These are phyloP conservation scores for Euphorbia pulcherrima DNA, from an alignment of 345 rosid species.

Conservation along the genomic window DNA sequence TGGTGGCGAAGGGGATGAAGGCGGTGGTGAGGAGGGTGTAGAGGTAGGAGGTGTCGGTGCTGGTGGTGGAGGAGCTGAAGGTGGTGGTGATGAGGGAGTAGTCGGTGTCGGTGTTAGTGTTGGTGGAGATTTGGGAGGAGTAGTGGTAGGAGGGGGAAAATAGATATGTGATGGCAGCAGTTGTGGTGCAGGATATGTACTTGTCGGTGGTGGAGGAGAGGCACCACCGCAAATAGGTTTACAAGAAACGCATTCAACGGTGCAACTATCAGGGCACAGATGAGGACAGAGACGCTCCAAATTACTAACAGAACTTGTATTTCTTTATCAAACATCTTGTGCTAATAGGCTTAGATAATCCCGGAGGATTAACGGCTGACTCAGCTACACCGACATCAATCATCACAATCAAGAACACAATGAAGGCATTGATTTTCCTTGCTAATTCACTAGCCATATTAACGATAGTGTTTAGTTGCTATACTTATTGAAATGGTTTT, in stretches of 20 bases:
- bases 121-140: neutral
- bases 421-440: conserved; percentile 15
- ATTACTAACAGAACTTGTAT: conserved; percentile 48
- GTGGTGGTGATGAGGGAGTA: neutral
- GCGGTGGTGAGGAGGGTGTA: neutral
- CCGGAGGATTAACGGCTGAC: conserved; percentile 37
- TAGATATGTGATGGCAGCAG: too few species aligned
- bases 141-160: neutral
- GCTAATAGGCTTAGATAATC: conserved; percentile 52
- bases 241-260: conserved; percentile 48
- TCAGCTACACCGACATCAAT: conserved; percentile 17
- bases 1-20: neutral
- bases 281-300: conserved; percentile 50
- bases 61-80: neutral
- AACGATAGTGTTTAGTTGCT: too few species aligned
- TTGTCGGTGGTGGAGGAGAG: neutral
- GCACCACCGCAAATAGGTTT: conserved; percentile 40
- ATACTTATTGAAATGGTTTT: neutral
- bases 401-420: conserved; percentile 34
- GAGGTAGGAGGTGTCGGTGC: neutral
- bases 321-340: conserved; percentile 39
- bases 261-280: conserved; percentile 49
- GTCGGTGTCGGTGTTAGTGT: neutral
- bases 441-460: conserved; percentile 25
- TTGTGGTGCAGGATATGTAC: neutral